These are phyloP conservation scores for Penicillium robsamsonii DNA, from an alignment of 495 filamentous ascomycete genomes.

Conservation along the genomic window DNA sequence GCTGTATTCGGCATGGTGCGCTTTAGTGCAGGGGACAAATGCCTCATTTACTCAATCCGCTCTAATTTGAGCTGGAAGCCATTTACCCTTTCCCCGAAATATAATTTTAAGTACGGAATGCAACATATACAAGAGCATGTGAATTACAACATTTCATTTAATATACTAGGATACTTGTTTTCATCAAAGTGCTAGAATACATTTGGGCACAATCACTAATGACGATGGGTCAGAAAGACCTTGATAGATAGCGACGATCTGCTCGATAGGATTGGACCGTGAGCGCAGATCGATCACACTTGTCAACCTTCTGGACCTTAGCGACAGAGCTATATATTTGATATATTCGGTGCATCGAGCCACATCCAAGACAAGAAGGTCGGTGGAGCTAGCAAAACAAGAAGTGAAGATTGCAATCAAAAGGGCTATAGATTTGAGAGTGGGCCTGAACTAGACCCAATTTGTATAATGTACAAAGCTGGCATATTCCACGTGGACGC, in stretches of 20 bases:
- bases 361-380: neutral
- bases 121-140: no score
- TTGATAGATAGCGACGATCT: conserved; percentile 4
- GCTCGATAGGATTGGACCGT: neutral
- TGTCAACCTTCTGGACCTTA: neutral
- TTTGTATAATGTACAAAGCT: conserved; percentile 8
- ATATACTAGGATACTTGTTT: no score
- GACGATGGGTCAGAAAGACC: neutral
- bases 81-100: no score
- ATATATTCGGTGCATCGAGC: neutral
- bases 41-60: neutral
- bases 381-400: no score
- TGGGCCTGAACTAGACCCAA: neutral
- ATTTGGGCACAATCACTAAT: no score
- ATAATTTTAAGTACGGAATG: no score
- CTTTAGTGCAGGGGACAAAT: neutral
- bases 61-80: no score
- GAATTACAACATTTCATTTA: no score
- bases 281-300: conserved; percentile 2
- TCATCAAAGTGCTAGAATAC: no score
- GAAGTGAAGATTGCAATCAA: no score
- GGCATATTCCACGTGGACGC: neutral
- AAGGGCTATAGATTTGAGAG: no score
- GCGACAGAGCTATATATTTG: neutral
- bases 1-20: neutral